phyloP scores from a whole-genome alignment of 1,284 basidiomycete genomes.

The Peniophora sp. region DNA sequence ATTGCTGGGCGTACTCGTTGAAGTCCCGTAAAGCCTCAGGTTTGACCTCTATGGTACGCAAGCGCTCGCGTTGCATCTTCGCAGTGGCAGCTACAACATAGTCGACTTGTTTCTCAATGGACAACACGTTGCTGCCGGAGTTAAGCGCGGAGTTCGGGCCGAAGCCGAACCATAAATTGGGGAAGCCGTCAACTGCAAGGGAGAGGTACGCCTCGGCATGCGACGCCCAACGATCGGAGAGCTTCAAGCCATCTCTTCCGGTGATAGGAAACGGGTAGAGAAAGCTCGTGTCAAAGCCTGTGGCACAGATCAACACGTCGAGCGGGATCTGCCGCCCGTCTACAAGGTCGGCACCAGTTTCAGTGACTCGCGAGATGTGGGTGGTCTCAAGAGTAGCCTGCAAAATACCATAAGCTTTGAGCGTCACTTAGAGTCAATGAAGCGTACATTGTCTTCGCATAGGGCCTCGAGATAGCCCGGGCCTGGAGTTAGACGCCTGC shows the following conservation, averaged over 20 bases:
- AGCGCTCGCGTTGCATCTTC: slow-evolving; percentile 45
- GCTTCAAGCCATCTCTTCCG: slow-evolving; percentile 34
- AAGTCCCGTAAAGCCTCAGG: slow-evolving; percentile 45
- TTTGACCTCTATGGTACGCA: slow-evolving; percentile 47
- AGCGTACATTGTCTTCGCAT: slow-evolving; percentile 47
- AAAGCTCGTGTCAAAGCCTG: slow-evolving; percentile 44
- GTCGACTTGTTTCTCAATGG: slow-evolving; percentile 44
- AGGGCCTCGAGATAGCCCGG: slow-evolving; percentile 61
- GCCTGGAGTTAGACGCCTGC: slow-evolving; percentile 51
- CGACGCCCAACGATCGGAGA: slow-evolving; percentile 37
- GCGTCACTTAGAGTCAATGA: background rate
- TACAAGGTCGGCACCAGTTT: slow-evolving; percentile 40
- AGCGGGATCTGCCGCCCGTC: slow-evolving; percentile 42
- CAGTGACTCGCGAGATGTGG: slow-evolving; percentile 37
- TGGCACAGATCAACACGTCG: slow-evolving; percentile 52
- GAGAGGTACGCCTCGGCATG: slow-evolving; percentile 43
- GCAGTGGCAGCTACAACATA: slow-evolving; percentile 38
- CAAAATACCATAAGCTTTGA: background rate
- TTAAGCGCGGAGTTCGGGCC: slow-evolving; percentile 46
- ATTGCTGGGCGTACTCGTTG: slow-evolving; percentile 41
- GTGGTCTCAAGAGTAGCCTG: slow-evolving; percentile 43
- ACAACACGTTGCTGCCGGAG: slow-evolving; percentile 38
- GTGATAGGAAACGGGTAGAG: slow-evolving; percentile 37
- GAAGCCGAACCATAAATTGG: slow-evolving; percentile 44
- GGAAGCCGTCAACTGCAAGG: slow-evolving; percentile 45